phyloP scores from a whole-genome alignment of 2,329 filamentous ascomycete species.

The Cladosporium sp. region DNA sequence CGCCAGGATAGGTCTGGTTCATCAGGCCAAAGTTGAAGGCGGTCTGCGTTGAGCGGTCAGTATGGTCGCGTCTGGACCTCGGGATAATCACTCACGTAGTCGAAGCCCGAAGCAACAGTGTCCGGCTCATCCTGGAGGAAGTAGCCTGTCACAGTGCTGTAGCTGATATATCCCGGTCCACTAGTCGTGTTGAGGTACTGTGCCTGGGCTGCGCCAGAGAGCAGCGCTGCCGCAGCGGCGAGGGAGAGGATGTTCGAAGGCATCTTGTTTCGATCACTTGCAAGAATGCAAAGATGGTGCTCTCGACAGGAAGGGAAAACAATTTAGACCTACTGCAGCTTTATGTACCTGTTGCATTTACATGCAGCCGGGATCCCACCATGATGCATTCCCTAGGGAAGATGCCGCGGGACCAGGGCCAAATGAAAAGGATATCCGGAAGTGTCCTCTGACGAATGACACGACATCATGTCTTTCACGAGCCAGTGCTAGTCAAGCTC shows the following conservation, averaged over 20 bases:
- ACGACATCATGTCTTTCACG: not conserved
- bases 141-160: constrained; percentile 55
- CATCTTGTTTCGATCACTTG: not conserved
- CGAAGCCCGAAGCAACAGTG: constrained; percentile 53
- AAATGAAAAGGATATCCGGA: no score
- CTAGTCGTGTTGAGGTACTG: constrained; percentile 11
- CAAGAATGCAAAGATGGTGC: not conserved
- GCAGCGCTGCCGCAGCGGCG: constrained; percentile 1
- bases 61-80: not conserved
- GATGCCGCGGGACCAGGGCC: no score
- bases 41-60: constrained; percentile 37
- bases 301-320: not conserved
- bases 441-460: no score
- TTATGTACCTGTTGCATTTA: no score
- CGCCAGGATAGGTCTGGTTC: constrained; percentile 55
- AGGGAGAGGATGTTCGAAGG: not conserved
- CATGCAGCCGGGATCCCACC: no score
- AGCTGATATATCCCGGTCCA: constrained; percentile 44
- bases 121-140: constrained; percentile 57
- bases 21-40: constrained; percentile 60
- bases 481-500: not conserved
- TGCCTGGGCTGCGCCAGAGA: constrained; percentile 7
- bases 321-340: no score
- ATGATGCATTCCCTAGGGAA: no score
- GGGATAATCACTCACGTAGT: constrained; percentile 48